phyloP scores from a whole-genome alignment of 2,329 filamentous ascomycete genomes.

The Exophiala bonariae region DNA sequence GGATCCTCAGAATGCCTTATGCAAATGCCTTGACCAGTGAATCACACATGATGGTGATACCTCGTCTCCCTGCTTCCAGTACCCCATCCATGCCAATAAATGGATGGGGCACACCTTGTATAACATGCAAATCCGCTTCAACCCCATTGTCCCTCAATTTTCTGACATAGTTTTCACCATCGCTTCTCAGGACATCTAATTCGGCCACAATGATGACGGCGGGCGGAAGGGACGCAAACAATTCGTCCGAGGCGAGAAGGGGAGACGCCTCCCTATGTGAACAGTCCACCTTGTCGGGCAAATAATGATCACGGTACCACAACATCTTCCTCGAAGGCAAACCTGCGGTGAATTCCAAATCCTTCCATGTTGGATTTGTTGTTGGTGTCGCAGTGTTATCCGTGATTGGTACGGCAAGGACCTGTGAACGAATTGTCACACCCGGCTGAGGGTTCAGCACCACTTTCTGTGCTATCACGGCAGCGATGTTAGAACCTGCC shows the following conservation, averaged over 20 bases:
- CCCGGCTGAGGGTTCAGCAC: slow-evolving; percentile 31
- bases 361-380: slow-evolving; percentile 50
- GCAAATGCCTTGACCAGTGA: slow-evolving; percentile 14
- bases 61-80: slow-evolving; percentile 51
- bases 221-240: slow-evolving; percentile 52
- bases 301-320: slow-evolving; percentile 61
- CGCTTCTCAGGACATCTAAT: slow-evolving; percentile 56
- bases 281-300: slow-evolving; percentile 50
- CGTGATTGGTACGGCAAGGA: slow-evolving; percentile 59
- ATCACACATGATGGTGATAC: slow-evolving; percentile 50
- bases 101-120: slow-evolving; percentile 59
- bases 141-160: slow-evolving; percentile 51
- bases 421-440: slow-evolving; percentile 38
- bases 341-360: slow-evolving; percentile 53
- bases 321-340: slow-evolving; percentile 59
- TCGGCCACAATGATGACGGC: slow-evolving; percentile 57
- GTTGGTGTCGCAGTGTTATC: slow-evolving; percentile 55
- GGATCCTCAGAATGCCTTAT: background rate
- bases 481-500: slow-evolving; percentile 54
- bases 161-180: slow-evolving; percentile 54
- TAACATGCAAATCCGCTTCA: slow-evolving; percentile 48
- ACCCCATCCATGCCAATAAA: slow-evolving; percentile 61
- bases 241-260: slow-evolving; percentile 48
- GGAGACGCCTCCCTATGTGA: slow-evolving; percentile 55
- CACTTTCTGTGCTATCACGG: slow-evolving; percentile 54